phyloP scores from a whole-genome alignment of 331 rosid genomes.

The Quercus tomentella region DNA sequence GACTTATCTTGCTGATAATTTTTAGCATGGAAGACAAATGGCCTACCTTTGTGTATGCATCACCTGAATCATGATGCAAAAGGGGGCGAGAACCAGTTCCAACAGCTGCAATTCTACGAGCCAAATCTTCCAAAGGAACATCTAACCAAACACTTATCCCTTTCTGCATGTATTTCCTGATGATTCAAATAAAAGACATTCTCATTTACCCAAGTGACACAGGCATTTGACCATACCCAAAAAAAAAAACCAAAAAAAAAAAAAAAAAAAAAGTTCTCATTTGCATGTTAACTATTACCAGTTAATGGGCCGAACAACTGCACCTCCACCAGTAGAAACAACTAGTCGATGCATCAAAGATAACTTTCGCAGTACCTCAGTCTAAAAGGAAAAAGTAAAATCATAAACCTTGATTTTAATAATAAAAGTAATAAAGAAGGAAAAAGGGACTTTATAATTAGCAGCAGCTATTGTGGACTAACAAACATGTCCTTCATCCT shows the following conservation, averaged over 20 bases:
- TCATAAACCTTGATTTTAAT: slow-evolving; percentile 3
- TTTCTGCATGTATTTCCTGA: slow-evolving; percentile 86
- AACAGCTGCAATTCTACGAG: slow-evolving; percentile 77
- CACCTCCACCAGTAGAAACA: slow-evolving; percentile 97
- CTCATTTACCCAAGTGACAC: neutral
- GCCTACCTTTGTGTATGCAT: slow-evolving; percentile 63
- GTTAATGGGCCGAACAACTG: slow-evolving; percentile 75
- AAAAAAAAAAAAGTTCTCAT: neutral
- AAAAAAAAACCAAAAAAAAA: neutral
- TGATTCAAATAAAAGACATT: slow-evolving; percentile 4
- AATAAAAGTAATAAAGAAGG: neutral
- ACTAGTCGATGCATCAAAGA: slow-evolving; percentile 59
- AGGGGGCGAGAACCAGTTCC: slow-evolving; percentile 95
- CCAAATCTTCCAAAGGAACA: slow-evolving; percentile 88
- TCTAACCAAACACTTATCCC: slow-evolving; percentile 93
- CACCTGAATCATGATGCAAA: slow-evolving; percentile 70
- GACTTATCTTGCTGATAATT: neutral
- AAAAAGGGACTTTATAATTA: neutral
- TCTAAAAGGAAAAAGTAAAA: slow-evolving; percentile 42
- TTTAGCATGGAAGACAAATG: slow-evolving; percentile 12
- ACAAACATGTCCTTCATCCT: neutral
- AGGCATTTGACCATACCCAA: neutral
- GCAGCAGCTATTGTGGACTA: neutral
- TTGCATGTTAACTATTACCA: slow-evolving; percentile 42
- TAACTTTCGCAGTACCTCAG: slow-evolving; percentile 60